A percentile compares a stretch with the other conserved stretches of the same genome.
Evolutionary conservation across 768 basidiomycete genomes (phyloP).

Genomic region (Fomitopsis serialis): DNA sequence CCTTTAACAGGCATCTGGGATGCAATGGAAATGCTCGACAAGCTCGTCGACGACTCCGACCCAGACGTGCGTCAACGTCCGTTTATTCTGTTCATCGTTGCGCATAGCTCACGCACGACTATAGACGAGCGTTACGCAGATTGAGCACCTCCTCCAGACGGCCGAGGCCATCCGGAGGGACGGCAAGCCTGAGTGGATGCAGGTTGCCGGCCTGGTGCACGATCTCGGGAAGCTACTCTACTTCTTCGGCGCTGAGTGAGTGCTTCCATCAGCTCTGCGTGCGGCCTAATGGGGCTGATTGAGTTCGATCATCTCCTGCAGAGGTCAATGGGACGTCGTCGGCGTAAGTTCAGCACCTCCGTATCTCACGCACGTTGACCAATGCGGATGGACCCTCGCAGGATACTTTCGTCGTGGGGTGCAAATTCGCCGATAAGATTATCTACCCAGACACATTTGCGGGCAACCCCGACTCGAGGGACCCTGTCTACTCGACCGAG

Average conservation of each 20-base stretch:
- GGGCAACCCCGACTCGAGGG: slow-evolving; percentile 63
- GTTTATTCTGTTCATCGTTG: background rate
- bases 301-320: slow-evolving; percentile 15
- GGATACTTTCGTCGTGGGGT: slow-evolving; percentile 82
- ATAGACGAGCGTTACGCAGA: slow-evolving; percentile 75
- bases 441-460: slow-evolving; percentile 77
- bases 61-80: slow-evolving; percentile 55
- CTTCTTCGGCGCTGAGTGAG: slow-evolving; percentile 68
- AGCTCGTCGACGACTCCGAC: slow-evolving; percentile 85
- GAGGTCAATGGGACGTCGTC: slow-evolving; percentile 92
- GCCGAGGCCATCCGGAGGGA: slow-evolving; percentile 86
- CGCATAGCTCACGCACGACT: background rate
- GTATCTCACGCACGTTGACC: background rate
- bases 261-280: background rate
- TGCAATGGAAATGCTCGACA: slow-evolving; percentile 83
- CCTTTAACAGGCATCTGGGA: slow-evolving; percentile 53
- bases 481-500: slow-evolving; percentile 64
- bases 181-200: slow-evolving; percentile 91
- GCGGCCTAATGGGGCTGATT: background rate
- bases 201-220: slow-evolving; percentile 81
- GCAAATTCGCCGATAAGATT: slow-evolving; percentile 78
- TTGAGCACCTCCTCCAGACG: slow-evolving; percentile 87
- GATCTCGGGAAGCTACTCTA: slow-evolving; percentile 86
- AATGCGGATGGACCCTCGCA: slow-evolving; percentile 14
- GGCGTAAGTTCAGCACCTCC: slow-evolving; percentile 45